These are phyloP conservation scores for Coccinonectria pachysandricola DNA, from an alignment of 2,329 filamentous ascomycete species.

Conservation along the genomic window DNA sequence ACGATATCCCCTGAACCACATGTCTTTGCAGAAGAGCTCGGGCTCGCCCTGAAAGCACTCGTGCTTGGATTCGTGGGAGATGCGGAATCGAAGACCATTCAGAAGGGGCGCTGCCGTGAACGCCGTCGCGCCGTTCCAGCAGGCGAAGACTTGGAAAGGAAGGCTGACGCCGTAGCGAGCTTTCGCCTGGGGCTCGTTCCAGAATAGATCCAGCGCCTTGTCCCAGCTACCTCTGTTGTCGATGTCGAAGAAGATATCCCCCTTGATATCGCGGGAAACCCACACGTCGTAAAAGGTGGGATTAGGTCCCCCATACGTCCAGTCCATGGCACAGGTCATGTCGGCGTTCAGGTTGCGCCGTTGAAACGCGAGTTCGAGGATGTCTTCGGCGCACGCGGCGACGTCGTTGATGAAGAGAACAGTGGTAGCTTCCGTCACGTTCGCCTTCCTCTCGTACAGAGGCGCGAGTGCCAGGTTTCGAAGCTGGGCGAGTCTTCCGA, in stretches of 20 bases:
- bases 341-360: conserved; percentile 34
- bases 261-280: conserved; percentile 40
- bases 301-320: conserved; percentile 33
- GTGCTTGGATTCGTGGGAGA: conserved; percentile 10
- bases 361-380: conserved; percentile 46
- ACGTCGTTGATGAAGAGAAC: conserved; percentile 47
- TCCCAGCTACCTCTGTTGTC: conserved; percentile 39
- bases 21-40: conserved; percentile 44
- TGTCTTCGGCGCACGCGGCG: conserved; percentile 41
- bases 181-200: conserved; percentile 31
- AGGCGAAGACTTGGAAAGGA: conserved; percentile 50
- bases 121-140: conserved; percentile 48
- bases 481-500: conserved; percentile 36
- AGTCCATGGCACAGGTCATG: conserved; percentile 51
- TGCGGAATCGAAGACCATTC: conserved; percentile 34
- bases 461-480: conserved; percentile 43
- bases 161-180: conserved; percentile 22
- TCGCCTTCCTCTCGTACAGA: conserved; percentile 21
- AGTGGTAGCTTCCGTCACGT: conserved; percentile 27
- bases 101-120: conserved; percentile 39
- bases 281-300: conserved; percentile 49
- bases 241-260: conserved; percentile 46
- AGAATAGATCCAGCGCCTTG: conserved; percentile 40
- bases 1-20: conserved; percentile 39
- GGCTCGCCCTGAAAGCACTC: conserved; percentile 48